A percentile compares a stretch with the other conserved stretches of the same genome.
Conservation (phyloP, 352 stramenopile genomes). For the Globisporangium carolinianum region DNA sequence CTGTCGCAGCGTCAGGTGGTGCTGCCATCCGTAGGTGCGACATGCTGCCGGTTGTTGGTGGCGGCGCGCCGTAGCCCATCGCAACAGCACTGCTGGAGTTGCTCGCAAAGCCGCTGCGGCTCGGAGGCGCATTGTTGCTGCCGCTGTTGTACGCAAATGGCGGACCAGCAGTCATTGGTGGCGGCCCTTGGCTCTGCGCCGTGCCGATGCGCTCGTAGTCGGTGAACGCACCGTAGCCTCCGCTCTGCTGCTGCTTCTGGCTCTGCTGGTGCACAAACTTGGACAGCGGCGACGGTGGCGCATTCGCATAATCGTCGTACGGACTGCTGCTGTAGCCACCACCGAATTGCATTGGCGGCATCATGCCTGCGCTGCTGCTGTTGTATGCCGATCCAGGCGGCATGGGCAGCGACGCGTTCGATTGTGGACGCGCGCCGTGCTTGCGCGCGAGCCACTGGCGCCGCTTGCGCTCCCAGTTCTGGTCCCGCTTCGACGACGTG, state of each 20-base stretch:
- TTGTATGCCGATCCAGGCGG: constrained; percentile 10
- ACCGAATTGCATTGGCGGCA: constrained; percentile 4
- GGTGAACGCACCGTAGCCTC: not conserved
- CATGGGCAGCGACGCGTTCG: constrained; percentile 1
- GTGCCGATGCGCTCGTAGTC: constrained; percentile 19
- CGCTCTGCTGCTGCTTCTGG: constrained; percentile 6
- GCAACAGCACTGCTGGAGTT: too few relatives aligned
- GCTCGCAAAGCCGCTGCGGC: constrained; percentile 3
- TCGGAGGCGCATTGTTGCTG: constrained; percentile 1
- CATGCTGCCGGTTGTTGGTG: not conserved
- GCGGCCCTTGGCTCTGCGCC: constrained; percentile 8
- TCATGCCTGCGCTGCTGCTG: not conserved
- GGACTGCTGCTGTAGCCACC: constrained; percentile 11
- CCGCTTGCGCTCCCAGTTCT: constrained; percentile 79
- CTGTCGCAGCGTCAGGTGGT: constrained; percentile 4
- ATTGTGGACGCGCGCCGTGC: constrained; percentile 12
- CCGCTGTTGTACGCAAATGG: not conserved
- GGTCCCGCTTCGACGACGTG: constrained; percentile 69
- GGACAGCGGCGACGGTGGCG: constrained; percentile 52
- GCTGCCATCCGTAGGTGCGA: constrained; percentile 7
- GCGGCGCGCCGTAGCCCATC: not conserved
- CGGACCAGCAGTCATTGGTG: not conserved
- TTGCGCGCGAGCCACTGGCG: constrained; percentile 61
- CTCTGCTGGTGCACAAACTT: constrained; percentile 69
- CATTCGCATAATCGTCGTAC: constrained; percentile 12